phyloP scores from a whole-genome alignment of 495 filamentous ascomycete genomes.

The Aspergillus haitiensis region DNA sequence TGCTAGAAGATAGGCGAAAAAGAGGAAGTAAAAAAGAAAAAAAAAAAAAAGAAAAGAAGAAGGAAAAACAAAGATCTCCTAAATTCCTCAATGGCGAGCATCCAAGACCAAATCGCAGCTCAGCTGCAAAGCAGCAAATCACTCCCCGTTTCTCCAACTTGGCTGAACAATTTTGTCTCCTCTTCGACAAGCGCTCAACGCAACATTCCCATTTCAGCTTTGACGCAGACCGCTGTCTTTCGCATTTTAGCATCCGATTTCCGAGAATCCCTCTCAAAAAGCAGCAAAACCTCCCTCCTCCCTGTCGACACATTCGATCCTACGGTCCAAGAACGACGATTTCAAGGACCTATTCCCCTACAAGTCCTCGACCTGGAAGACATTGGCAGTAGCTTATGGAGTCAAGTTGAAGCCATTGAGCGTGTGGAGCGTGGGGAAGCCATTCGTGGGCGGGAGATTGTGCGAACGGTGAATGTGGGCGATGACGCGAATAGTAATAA shows the following conservation, averaged over 20 bases:
- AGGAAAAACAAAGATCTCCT: not conserved
- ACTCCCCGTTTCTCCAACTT: constrained; percentile 43
- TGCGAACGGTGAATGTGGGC: constrained; percentile 64
- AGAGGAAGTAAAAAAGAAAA: not conserved
- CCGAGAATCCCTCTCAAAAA: constrained; percentile 54
- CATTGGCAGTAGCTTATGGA: constrained; percentile 72
- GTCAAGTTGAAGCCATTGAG: constrained; percentile 84
- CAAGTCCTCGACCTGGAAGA: constrained; percentile 88
- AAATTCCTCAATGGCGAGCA: constrained; percentile 34
- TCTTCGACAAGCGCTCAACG: constrained; percentile 37
- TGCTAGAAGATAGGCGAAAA: not conserved
- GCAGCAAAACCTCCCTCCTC: constrained; percentile 50
- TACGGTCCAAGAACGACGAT: constrained; percentile 50
- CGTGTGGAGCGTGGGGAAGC: constrained; percentile 78
- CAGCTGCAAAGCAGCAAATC: constrained; percentile 47
- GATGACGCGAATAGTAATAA: constrained; percentile 40
- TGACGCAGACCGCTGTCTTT: constrained; percentile 76
- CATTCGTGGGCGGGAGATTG: constrained; percentile 76
- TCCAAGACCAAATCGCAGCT: constrained; percentile 40
- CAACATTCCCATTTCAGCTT: constrained; percentile 65
- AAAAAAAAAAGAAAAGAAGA: not conserved
- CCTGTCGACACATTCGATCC: constrained; percentile 57
- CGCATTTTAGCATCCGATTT: constrained; percentile 80
- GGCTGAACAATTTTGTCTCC: constrained; percentile 47
- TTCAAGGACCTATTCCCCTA: constrained; percentile 63